phyloP scores from a whole-genome alignment of 495 filamentous ascomycete species.

The Platismatia glauca region DNA sequence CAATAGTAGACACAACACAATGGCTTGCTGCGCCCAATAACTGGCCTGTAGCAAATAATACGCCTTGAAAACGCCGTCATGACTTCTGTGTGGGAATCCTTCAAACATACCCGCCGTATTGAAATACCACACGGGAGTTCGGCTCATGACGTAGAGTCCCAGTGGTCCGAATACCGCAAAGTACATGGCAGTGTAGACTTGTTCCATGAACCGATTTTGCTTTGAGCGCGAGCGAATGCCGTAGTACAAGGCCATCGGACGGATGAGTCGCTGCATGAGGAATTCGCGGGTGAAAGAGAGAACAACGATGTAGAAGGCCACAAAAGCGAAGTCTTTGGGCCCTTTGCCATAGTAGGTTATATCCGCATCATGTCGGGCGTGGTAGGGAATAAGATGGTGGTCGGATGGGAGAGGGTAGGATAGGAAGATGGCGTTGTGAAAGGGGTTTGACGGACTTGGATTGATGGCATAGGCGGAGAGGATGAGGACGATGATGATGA shows the following conservation, averaged over 20 bases:
- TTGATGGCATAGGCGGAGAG: slow-evolving; percentile 64
- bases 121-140: slow-evolving; percentile 95
- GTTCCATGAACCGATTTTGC: slow-evolving; percentile 92
- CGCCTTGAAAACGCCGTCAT: slow-evolving; percentile 83
- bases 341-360: slow-evolving; percentile 85
- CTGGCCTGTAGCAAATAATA: slow-evolving; percentile 94
- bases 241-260: slow-evolving; percentile 60
- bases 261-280: slow-evolving; percentile 86
- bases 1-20: slow-evolving; percentile 79
- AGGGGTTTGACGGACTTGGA: slow-evolving; percentile 70
- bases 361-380: slow-evolving; percentile 39
- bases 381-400: slow-evolving; percentile 33
- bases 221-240: slow-evolving; percentile 70
- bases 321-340: slow-evolving; percentile 71
- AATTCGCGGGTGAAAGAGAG: slow-evolving; percentile 93
- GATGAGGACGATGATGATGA: slow-evolving; percentile 57
- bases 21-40: slow-evolving; percentile 93
- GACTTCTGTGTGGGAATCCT: slow-evolving; percentile 76
- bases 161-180: slow-evolving; percentile 77
- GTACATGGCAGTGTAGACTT: slow-evolving; percentile 95
- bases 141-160: slow-evolving; percentile 87
- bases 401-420: slow-evolving; percentile 66
- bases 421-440: slow-evolving; percentile 84
- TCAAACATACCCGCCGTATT: slow-evolving; percentile 89
- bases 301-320: slow-evolving; percentile 81